These are phyloP conservation scores for Emydomyces testavorans DNA, from an alignment of 2,329 filamentous ascomycete species.

Conservation along the genomic window DNA sequence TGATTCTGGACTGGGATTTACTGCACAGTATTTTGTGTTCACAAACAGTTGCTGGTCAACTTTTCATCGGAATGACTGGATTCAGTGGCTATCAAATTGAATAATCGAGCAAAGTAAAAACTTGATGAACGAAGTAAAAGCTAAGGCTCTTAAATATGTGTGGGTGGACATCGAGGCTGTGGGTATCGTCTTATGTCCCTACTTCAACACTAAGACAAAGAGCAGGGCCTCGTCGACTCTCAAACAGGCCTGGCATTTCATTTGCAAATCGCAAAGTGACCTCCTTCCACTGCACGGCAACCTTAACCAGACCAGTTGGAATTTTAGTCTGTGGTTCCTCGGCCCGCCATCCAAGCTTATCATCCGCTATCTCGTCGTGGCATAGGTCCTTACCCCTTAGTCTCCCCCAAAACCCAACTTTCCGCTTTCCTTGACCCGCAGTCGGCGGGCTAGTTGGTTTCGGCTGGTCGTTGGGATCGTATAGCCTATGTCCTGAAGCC, in stretches of 20 bases:
- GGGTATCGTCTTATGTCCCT: constrained; percentile 16
- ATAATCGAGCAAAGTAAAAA: too few relatives aligned
- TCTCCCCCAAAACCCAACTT: constrained; percentile 17
- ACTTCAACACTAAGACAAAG: constrained; percentile 26
- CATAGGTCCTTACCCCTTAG: constrained; percentile 10
- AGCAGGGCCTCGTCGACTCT: constrained; percentile 30
- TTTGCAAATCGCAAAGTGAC: constrained; percentile 35
- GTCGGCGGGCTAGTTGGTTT: not conserved
- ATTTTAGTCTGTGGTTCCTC: constrained; percentile 17
- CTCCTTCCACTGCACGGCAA: constrained; percentile 29
- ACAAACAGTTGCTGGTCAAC: too few relatives aligned
- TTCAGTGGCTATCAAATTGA: too few relatives aligned
- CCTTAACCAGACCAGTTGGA: constrained; percentile 21
- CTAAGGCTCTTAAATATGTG: not conserved
- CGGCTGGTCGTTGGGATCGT: constrained; percentile 7
- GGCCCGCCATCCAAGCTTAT: constrained; percentile 25
- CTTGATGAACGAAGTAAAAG: too few relatives aligned
- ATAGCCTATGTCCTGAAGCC: constrained; percentile 17
- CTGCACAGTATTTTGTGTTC: too few relatives aligned
- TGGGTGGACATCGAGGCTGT: not conserved
- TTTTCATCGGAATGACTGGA: too few relatives aligned
- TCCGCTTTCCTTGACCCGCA: constrained; percentile 4
- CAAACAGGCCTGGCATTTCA: constrained; percentile 36
- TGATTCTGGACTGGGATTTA: too few relatives aligned
- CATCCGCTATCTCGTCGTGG: constrained; percentile 19